Evolutionary conservation across 306 rosid genomes (phyloP).

Genomic region (Boehmeria nivea): DNA sequence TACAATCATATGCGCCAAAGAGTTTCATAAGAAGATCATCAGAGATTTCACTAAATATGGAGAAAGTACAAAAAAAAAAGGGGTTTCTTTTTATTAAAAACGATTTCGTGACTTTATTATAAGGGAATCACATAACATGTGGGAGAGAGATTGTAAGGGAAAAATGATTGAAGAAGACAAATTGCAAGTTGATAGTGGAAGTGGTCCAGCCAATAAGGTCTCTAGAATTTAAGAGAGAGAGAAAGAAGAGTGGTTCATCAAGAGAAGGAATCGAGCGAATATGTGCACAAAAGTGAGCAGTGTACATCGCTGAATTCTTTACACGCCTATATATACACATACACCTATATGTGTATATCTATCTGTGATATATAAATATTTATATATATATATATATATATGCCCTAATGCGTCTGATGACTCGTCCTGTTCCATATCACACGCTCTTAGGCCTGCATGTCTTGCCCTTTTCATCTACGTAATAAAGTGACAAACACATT

Average conservation of each 20-base stretch:
- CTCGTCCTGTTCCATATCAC: slow-evolving; percentile 42
- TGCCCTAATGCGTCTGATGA: slow-evolving; percentile 39
- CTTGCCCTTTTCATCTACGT: slow-evolving; percentile 69
- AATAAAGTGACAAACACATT: slow-evolving; percentile 28
- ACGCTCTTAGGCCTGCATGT: slow-evolving; percentile 63
- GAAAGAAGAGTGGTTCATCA: too few species aligned
- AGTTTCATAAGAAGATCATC: too few species aligned
- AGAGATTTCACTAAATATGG: slow-evolving; percentile 19
- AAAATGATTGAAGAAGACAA: slow-evolving; percentile 55
- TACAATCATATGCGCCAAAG: too few species aligned
- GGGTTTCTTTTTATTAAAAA: background rate
- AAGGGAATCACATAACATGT: slow-evolving; percentile 39
- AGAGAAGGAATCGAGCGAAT: background rate
- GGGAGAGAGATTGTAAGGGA: slow-evolving; percentile 17
- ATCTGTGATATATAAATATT: too few species aligned
- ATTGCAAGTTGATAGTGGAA: slow-evolving; percentile 30
- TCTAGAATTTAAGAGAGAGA: background rate
- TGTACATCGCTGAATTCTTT: background rate
- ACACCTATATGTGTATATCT: background rate
- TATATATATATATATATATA: background rate
- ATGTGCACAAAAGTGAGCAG: background rate
- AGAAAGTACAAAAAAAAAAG: slow-evolving; percentile 25
- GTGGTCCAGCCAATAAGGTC: slow-evolving; percentile 40
- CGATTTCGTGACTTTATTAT: slow-evolving; percentile 2
- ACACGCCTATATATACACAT: background rate